Evolutionary conservation across 768 basidiomycete species (phyloP), one percentile per base, ranked within the genome.

Genomic region (Rhodotorula diobovata): DNA sequence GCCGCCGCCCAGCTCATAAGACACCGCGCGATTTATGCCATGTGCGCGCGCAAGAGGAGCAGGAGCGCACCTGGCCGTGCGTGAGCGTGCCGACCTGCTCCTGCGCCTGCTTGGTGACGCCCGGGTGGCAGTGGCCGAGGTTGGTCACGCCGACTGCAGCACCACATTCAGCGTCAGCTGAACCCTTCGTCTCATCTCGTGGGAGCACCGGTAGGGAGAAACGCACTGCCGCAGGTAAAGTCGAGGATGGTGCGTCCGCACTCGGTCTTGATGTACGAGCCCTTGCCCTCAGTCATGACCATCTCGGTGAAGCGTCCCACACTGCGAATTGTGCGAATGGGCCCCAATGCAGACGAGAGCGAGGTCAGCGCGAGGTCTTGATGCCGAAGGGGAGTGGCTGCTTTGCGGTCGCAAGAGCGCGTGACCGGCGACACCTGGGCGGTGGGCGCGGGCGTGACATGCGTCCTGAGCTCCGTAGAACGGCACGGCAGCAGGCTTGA

Each of bases 121-220:
- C 87, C 0, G 90, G 90, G 79, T 95, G 90, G 73, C 89, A 91
- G 79, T 94, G 93, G 11, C 92, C 91, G 28, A 94, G 84, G 79
- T 86, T 88, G 2, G 90, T 90, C 4, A 95, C 93, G 39, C 90
- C 91, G 74, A 91, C 69, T 63, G 53, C 11, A n/a, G 39, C 23
- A 5, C 11, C 21, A 25, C 14, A n/a, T 21, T 54, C n/a, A 28
- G 46, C 30, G 4, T 53, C n/a, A 53, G n/a, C 30, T 32, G 12
- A 53, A 28, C 28, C 30, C 2, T 10, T n/a, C 50, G 50, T 32
- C 8, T 16, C 16, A 3, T 34, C 43, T 7, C 7, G 41, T 12
- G 5, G 11, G 4, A 37, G 16, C 16, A 3, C 35, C 23, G 25
- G 25, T 11, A n/a, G 35, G 11, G 9, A 8, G 57, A 37, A 43